Evolutionary conservation across 345 rosid genomes (phyloP), one percentile per base, ranked within the genome.

Genomic region (Salix caprea): DNA sequence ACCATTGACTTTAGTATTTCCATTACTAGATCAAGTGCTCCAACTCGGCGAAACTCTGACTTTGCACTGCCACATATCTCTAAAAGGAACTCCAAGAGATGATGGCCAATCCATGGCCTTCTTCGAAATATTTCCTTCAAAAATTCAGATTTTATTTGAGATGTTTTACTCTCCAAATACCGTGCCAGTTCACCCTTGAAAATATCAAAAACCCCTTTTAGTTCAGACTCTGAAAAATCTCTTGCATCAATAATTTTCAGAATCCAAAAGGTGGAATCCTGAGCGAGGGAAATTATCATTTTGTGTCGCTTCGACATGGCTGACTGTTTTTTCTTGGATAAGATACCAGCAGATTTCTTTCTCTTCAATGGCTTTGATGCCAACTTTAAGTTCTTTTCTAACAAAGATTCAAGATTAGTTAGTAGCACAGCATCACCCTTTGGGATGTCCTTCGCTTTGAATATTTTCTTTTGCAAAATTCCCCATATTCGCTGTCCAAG

Each of bases 401-500:
- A 74, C 75, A 94, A 82, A 36, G 96, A 75, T 74, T 82, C 89
- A 30, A 96, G 93, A 9, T 80, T 75, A 24, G 95, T 69, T 11
- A 88, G 77, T 64, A 86, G 84, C 60, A 89, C 73, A 15, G 85
- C 75, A 72, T 89, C 97, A 77, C 83, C 85, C 76, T 84, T 89
- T 0, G 97, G 97, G 50, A 86, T 82, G 50, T 92, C 92, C 86
- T 88, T 96, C 2, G 91, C 95, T 84, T 88, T 96, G 69, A 96
- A 91, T 79, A 93, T 83, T 77, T 91, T 96, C 91, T 90, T 93
- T 76, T 91, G 97, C 67, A 96, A 74, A 82, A 92, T 91, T 76
- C 96, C 92, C 98, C 98, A 92, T 71, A 96, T 86, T n/a, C 97
- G 89, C 79, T 96, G 97, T 76, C 90, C 91, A 67, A 96, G 92